Conservation (phyloP, 2,329 filamentous ascomycete species). For the Apiospora hydei region DNA sequence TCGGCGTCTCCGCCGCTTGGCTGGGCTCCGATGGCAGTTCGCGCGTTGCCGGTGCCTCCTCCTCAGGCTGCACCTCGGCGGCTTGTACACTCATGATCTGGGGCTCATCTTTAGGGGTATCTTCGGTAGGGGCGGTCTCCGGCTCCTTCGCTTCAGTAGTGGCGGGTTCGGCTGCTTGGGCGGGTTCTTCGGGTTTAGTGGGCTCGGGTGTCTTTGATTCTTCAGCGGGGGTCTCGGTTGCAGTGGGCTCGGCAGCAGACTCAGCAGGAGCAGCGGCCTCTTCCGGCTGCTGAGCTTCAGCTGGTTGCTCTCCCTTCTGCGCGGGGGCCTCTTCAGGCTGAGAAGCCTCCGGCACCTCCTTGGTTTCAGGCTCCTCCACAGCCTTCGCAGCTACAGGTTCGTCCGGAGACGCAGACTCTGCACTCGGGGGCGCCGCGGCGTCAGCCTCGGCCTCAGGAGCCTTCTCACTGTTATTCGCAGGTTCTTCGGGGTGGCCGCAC, state of each 20-base stretch:
- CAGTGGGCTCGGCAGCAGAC: neutral
- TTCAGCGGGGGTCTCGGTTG: neutral
- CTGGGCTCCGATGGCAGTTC: neutral
- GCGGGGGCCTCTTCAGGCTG: neutral
- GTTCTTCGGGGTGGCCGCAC: conserved; percentile 18
- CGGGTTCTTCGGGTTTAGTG: neutral
- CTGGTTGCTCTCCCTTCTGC: neutral
- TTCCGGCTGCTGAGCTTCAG: neutral
- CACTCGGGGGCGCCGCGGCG: neutral
- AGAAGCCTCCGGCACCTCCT: neutral
- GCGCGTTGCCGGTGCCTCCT: neutral
- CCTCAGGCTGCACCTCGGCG: neutral
- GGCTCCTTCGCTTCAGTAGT: neutral
- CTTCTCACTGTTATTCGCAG: conserved; percentile 23
- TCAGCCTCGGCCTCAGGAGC: conserved; percentile 16
- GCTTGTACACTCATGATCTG: neutral
- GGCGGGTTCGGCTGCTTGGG: neutral
- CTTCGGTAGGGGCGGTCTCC: neutral
- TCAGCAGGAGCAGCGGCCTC: neutral
- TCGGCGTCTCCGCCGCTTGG: neutral
- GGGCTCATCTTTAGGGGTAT: neutral
- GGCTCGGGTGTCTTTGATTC: neutral
- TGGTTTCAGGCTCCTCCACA: neutral
- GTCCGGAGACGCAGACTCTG: neutral
- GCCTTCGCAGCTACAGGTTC: neutral